Percentiles rank a stretch among this genome's conserved stretches.
phyloP scores from a whole-genome alignment of 2,329 filamentous ascomycete species.

The Zasmidium citrigriseum region DNA sequence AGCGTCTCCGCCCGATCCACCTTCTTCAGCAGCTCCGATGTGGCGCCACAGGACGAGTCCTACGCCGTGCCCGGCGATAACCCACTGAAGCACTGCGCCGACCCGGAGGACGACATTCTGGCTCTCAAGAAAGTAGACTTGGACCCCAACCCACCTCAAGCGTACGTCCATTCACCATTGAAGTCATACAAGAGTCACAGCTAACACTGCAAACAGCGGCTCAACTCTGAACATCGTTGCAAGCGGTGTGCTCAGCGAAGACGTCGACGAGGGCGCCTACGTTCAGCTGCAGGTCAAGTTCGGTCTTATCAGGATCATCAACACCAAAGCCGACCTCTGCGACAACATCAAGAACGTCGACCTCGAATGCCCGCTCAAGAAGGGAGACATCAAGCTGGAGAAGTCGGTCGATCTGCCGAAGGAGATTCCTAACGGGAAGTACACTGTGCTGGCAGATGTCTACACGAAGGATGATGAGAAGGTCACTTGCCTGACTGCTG shows the following conservation, averaged over 20 bases:
- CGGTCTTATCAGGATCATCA: slow-evolving; percentile 86
- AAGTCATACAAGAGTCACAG: neutral
- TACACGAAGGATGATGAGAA: slow-evolving; percentile 70
- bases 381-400: slow-evolving; percentile 68
- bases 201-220: slow-evolving; percentile 59
- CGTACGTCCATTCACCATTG: slow-evolving; percentile 56
- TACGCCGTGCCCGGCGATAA: slow-evolving; percentile 79
- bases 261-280: slow-evolving; percentile 75
- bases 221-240: slow-evolving; percentile 76
- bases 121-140: slow-evolving; percentile 79
- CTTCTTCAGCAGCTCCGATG: slow-evolving; percentile 21
- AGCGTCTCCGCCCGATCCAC: slow-evolving; percentile 31
- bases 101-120: slow-evolving; percentile 70
- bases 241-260: slow-evolving; percentile 69
- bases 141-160: slow-evolving; percentile 77
- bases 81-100: slow-evolving; percentile 76
- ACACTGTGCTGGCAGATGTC: slow-evolving; percentile 85
- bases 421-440: slow-evolving; percentile 87
- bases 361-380: slow-evolving; percentile 81
- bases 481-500: slow-evolving; percentile 85
- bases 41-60: slow-evolving; percentile 42
- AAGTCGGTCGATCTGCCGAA: slow-evolving; percentile 84
- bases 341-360: slow-evolving; percentile 87
- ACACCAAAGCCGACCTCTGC: slow-evolving; percentile 79
- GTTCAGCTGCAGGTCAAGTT: slow-evolving; percentile 88